phyloP scores from a whole-genome alignment of 2,329 filamentous ascomycete species.

The Botrytis tulipae region DNA sequence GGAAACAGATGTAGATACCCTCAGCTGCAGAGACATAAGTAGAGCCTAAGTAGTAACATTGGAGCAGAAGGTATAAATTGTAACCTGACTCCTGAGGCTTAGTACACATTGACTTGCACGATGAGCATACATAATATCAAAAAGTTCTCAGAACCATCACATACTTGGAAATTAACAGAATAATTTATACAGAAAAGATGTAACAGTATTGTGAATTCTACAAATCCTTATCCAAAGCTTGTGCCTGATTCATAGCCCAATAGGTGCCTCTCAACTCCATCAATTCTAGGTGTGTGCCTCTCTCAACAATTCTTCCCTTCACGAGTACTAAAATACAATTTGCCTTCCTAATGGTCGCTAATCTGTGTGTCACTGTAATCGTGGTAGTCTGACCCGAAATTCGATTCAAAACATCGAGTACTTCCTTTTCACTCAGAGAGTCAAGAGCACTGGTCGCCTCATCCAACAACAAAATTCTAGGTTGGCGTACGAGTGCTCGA shows the following conservation, averaged over 20 bases:
- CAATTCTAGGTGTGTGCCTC: slow-evolving; percentile 40
- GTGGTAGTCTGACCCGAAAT: slow-evolving; percentile 55
- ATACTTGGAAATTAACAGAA: not conserved
- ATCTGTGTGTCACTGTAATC: slow-evolving; percentile 71
- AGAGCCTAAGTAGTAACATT: not conserved
- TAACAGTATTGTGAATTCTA: not conserved
- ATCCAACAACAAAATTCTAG: slow-evolving; percentile 78
- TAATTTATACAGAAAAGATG: rapidly evolving
- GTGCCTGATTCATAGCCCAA: slow-evolving; percentile 53
- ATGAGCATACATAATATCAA: not conserved
- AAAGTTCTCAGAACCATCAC: not conserved
- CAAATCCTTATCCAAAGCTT: slow-evolving; percentile 52
- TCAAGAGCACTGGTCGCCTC: slow-evolving; percentile 79
- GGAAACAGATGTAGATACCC: not conserved
- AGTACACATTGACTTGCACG: not conserved
- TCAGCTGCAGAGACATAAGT: not conserved
- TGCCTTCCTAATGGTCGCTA: slow-evolving; percentile 65
- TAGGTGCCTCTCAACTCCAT: slow-evolving; percentile 66
- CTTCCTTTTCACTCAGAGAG: slow-evolving; percentile 71
- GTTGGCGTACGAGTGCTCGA: slow-evolving; percentile 79
- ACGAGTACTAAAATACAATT: slow-evolving; percentile 28
- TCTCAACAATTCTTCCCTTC: slow-evolving; percentile 25
- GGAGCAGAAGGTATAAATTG: not conserved
- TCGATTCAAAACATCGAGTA: slow-evolving; percentile 63
- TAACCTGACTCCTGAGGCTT: not conserved